phyloP scores from a whole-genome alignment of 2,329 filamentous ascomycete species.

The Colletotrichum caudatum region DNA sequence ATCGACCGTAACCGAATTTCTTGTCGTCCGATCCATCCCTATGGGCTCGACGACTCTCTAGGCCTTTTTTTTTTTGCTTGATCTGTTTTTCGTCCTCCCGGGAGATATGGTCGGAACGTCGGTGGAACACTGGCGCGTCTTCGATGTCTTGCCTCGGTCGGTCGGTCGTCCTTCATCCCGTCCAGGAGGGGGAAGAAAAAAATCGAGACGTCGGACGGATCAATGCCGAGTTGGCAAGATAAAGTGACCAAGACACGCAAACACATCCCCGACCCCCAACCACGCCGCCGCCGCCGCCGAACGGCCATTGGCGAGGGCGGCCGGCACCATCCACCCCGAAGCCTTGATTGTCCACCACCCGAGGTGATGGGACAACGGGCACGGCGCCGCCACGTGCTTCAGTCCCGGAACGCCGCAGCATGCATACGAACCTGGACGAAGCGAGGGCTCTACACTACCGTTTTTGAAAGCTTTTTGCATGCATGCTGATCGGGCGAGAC shows the following conservation, averaged over 20 bases:
- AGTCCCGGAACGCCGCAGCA: slow-evolving; percentile 1
- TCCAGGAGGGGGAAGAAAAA: neutral
- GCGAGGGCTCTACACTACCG: neutral
- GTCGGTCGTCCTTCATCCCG: neutral
- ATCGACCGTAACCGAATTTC: neutral
- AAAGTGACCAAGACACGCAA: neutral
- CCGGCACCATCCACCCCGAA: neutral
- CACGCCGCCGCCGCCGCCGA: neutral
- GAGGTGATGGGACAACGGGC: neutral
- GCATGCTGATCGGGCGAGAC: neutral
- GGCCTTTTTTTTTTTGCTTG: neutral
- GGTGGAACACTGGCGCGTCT: neutral
- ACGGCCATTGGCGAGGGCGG: neutral
- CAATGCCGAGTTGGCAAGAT: neutral
- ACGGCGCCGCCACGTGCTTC: neutral
- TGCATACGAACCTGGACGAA: neutral
- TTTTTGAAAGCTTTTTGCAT: neutral
- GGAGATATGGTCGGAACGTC: neutral
- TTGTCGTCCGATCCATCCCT: neutral
- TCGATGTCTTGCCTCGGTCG: neutral
- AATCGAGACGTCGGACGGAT: neutral
- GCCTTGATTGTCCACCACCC: neutral
- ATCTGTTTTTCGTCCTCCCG: neutral
- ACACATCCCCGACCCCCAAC: neutral
- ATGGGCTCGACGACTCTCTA: neutral